Evolutionary conservation across 2,329 filamentous ascomycete species (phyloP), one percentile per base, ranked within the genome.

Genomic region (Fusarium avenaceum): DNA sequence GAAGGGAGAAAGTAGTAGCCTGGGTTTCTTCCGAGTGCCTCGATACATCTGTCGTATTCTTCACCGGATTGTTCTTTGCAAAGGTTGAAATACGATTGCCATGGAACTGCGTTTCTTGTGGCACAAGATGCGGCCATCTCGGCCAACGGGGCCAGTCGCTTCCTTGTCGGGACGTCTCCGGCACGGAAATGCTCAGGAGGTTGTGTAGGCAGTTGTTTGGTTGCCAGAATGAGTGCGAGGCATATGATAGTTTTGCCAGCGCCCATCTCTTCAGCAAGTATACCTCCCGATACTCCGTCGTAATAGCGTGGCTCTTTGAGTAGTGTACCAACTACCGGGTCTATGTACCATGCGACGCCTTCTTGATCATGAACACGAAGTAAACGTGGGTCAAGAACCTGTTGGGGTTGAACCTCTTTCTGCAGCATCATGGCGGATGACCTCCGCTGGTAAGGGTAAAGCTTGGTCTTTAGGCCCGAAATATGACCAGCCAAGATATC

Each of bases 171-270:
- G 40, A 79, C 70, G 49, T 82, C 73, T 57, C 77, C 65, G 59
- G 74, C 43, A 70, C 85, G 80, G 73, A 90, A 87, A 53, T 90
- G 76, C 4, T 89, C 84, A 3, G 94, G 90, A 5, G 91, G 86
- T 19, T 83, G 80, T 7, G 92, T 87, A 13, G 89, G 86, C 64
- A 94, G 86, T 32, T 89, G 83, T 71, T 87, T 89, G 0, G 93
- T 97, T 4, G 93, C 90, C 26, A 96, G 82, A 39, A 97, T 89
- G 3, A 93, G 80, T 8, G 90, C 85, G 19, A 98, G 80, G 67
- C 92, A 95, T 13, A 97, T 97, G 26, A 97, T 80, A 0, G 95
- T 97, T 80, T 97, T 98, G 0, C 95, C 94, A 0, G 86, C 81
- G 7, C 90, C 91, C 92, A 94, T 94, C 67, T 92, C 90, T 74